Evolutionary conservation across 2,329 filamentous ascomycete species (phyloP).

Genomic region (Grosmannia huntii): DNA sequence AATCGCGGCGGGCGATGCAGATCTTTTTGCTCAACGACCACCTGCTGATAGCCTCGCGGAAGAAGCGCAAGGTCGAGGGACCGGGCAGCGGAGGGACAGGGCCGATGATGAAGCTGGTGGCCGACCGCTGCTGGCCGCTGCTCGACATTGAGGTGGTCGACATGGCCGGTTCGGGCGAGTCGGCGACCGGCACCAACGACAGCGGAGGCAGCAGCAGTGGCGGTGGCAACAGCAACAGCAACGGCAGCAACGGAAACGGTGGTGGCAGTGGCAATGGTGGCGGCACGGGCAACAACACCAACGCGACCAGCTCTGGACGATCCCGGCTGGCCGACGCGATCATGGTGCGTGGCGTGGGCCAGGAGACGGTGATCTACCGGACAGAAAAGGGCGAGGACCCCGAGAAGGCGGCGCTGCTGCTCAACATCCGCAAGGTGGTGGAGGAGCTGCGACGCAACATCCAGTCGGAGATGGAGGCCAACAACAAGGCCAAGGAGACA

Average conservation of each 20-base stretch:
- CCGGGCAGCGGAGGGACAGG: conserved; percentile 30
- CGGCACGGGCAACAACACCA: neutral
- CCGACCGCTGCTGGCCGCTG: conserved; percentile 87
- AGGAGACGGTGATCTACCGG: conserved; percentile 88
- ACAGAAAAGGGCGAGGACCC: conserved; percentile 69
- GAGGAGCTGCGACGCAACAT: conserved; percentile 81
- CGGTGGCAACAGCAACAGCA: conserved; percentile 10
- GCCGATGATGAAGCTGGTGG: conserved; percentile 64
- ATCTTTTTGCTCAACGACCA: conserved; percentile 93
- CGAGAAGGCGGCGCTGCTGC: conserved; percentile 69
- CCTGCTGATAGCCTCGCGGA: conserved; percentile 76
- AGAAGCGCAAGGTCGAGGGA: conserved; percentile 78
- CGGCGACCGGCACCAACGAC: conserved; percentile 16
- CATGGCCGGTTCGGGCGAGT: conserved; percentile 42
- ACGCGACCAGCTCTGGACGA: conserved; percentile 22
- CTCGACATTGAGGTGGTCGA: conserved; percentile 89
- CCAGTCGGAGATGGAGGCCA: conserved; percentile 77
- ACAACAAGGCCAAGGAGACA: conserved; percentile 70
- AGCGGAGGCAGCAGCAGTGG: conserved; percentile 4
- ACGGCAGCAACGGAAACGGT: too few species aligned
- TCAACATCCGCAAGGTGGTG: conserved; percentile 83
- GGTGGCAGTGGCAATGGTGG: conserved; percentile 15
- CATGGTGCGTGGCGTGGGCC: conserved; percentile 73
- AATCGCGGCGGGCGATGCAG: conserved; percentile 76
- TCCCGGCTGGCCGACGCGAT: conserved; percentile 72